Conservation (phyloP, 352 stramenopile genomes). For the Phytopythium litorale region DNA sequence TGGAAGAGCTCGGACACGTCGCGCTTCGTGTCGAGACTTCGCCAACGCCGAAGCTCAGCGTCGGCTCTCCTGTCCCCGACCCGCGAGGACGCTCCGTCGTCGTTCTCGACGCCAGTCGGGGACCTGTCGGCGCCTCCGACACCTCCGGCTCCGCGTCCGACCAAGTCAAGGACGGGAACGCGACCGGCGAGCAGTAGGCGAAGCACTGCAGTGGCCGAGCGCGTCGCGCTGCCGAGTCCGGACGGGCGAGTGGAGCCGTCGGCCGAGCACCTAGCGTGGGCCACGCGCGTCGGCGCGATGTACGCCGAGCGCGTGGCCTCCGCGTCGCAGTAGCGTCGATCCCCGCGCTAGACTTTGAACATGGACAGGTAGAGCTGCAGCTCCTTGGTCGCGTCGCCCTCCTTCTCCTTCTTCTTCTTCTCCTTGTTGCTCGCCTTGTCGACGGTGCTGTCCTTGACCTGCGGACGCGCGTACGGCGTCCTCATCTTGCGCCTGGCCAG, state of each 20-base stretch:
- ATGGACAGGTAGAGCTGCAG: conserved; percentile 56
- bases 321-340: background rate
- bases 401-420: conserved; percentile 6
- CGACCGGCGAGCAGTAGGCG: background rate
- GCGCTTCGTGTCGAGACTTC: conserved; percentile 12
- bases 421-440: background rate
- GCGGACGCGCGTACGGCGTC: conserved; percentile 21
- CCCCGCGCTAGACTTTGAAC: conserved; percentile 30
- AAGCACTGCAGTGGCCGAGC: background rate
- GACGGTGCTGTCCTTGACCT: background rate
- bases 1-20: conserved; percentile 1
- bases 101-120: background rate
- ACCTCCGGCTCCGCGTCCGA: background rate
- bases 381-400: conserved; percentile 31
- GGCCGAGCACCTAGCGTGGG: conserved; percentile 52
- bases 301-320: conserved; percentile 27
- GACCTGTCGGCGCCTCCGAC: background rate
- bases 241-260: conserved; percentile 17
- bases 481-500: conserved; percentile 9
- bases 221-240: background rate
- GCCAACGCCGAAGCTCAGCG: conserved; percentile 1
- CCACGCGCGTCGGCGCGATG: conserved; percentile 46
- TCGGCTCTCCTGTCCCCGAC: background rate
- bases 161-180: background rate
- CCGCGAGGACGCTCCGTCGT: background rate